phyloP scores from a whole-genome alignment of 2,329 filamentous ascomycete species.

The Fusarium coicis region DNA sequence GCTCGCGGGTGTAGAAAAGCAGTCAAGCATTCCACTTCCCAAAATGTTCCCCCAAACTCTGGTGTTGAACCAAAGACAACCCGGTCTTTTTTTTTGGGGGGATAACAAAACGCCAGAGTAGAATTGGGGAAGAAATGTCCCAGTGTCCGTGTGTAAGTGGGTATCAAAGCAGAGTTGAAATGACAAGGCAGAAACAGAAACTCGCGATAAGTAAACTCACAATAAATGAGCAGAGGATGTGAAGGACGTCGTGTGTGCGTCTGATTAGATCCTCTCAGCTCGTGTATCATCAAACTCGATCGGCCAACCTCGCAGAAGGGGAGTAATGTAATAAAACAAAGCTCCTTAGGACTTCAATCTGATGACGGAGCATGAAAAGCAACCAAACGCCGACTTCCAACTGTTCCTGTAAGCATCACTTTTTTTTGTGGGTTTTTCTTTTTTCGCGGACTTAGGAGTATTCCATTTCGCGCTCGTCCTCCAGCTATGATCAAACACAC shows the following conservation, averaged over 20 bases:
- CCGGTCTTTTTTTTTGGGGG: conserved; percentile 21
- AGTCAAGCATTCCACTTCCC: conserved; percentile 35
- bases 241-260: conserved; percentile 36
- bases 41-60: conserved; percentile 21
- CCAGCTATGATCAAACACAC: conserved; percentile 38
- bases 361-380: conserved; percentile 58
- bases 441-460: conserved; percentile 39
- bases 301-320: conserved; percentile 65
- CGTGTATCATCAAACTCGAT: conserved; percentile 56
- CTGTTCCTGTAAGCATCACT: conserved; percentile 36
- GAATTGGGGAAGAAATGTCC: conserved; percentile 23
- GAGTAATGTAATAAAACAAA: conserved; percentile 52
- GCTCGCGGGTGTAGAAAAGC: conserved; percentile 37
- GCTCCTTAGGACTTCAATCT: conserved; percentile 64
- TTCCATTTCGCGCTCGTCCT: conserved; percentile 37
- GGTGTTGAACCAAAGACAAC: conserved; percentile 32
- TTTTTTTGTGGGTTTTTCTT: conserved; percentile 38
- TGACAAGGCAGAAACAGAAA: conserved; percentile 35
- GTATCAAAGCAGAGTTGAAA: conserved; percentile 43
- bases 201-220: conserved; percentile 22
- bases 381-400: conserved; percentile 45
- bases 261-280: conserved; percentile 54
- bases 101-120: conserved; percentile 40
- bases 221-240: conserved; percentile 48
- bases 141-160: conserved; percentile 29